Percentiles rank a stretch among this genome's conserved stretches.
These are phyloP conservation scores for Kandelia obovata DNA, from an alignment of 345 rosid genomes.

Conservation along the genomic window DNA sequence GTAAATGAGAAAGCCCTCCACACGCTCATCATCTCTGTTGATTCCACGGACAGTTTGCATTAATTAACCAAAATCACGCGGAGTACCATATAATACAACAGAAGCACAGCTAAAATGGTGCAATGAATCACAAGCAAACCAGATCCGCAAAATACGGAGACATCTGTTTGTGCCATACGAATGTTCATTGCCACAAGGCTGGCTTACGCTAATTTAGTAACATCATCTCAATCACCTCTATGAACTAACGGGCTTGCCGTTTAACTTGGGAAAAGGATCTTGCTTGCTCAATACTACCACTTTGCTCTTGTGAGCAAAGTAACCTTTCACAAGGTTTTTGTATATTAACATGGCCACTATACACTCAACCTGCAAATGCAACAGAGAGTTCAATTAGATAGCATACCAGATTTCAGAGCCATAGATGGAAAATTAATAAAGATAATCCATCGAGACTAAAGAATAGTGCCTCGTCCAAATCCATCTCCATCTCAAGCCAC, in stretches of 20 bases:
- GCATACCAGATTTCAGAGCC: neutral
- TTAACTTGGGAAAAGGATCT: conserved; percentile 85
- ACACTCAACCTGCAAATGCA: conserved; percentile 72
- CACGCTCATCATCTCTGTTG: no score
- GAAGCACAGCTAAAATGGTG: no score
- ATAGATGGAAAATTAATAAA: neutral
- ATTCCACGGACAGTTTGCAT: no score
- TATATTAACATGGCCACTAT: conserved; percentile 79
- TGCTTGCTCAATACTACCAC: conserved; percentile 96
- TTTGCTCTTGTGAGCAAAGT: conserved; percentile 94
- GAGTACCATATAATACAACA: no score
- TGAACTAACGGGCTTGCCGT: conserved; percentile 71
- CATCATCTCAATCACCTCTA: conserved; percentile 23
- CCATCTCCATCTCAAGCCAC: conserved; percentile 95
- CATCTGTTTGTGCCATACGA: no score
- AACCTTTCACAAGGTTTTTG: conserved; percentile 91
- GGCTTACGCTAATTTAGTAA: no score
- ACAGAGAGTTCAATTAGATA: conserved; percentile 1
- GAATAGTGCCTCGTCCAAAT: conserved; percentile 71
- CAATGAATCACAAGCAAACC: no score
- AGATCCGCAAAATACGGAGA: no score
- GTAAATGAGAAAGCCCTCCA: no score
- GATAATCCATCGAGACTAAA: neutral
- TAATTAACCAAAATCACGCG: no score
- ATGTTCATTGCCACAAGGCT: no score